A percentile compares a stretch with the other conserved stretches of the same genome.
These are phyloP conservation scores for Fomitopsis betulina DNA, from an alignment of 1,284 basidiomycete genomes.

Conservation along the genomic window DNA sequence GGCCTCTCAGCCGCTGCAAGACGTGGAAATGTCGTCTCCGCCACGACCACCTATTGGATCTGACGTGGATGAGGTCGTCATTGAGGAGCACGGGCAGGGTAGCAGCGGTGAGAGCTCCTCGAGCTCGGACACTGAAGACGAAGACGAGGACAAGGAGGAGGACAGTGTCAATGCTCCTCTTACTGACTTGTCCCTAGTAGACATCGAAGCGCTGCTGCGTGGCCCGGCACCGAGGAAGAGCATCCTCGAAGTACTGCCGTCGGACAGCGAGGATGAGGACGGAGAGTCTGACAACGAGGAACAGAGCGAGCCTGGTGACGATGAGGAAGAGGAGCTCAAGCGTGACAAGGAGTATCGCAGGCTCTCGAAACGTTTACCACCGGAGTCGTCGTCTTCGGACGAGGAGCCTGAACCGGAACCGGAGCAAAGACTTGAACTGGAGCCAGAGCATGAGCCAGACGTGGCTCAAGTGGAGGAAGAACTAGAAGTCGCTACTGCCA, in stretches of 20 bases:
- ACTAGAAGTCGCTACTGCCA: constrained; percentile 12
- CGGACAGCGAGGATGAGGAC: constrained; percentile 16
- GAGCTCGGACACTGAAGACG: constrained; percentile 6
- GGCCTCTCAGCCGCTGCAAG: background rate
- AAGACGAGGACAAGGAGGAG: constrained; percentile 1
- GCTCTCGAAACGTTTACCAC: constrained; percentile 17
- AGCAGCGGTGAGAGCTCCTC: constrained; percentile 25
- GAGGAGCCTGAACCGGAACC: constrained; percentile 18
- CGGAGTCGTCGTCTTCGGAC: constrained; percentile 19
- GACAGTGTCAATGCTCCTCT: background rate
- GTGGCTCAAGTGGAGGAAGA: constrained; percentile 3
- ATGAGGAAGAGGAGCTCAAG: constrained; percentile 20
- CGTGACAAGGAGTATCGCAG: constrained; percentile 24
- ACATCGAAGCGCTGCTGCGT: constrained; percentile 23
- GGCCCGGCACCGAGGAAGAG: constrained; percentile 17
- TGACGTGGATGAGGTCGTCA: constrained; percentile 25
- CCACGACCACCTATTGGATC: constrained; percentile 22
- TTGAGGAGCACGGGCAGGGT: constrained; percentile 25
- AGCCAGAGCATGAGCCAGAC: background rate
- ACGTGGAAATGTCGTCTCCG: background rate
- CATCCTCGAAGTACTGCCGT: constrained; percentile 20
- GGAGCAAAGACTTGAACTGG: background rate
- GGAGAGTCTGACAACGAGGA: constrained; percentile 15
- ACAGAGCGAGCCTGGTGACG: constrained; percentile 13
- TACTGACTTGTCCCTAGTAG: constrained; percentile 5